Evolutionary conservation across 129 eudicot genomes (phyloP), one percentile per base, ranked within the genome.

Genomic region (Flaveria sonorensis): DNA sequence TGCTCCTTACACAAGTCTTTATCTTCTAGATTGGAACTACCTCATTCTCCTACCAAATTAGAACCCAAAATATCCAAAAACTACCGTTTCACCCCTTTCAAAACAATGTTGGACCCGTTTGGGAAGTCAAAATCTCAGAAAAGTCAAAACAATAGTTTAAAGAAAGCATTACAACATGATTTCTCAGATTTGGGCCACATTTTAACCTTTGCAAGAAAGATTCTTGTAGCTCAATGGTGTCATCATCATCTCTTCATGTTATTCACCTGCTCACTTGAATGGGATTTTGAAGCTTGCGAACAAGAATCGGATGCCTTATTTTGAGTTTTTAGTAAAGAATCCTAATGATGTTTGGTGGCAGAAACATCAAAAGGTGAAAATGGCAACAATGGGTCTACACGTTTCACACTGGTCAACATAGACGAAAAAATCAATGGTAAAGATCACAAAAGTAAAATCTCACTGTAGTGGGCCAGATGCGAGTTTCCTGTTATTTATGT

Each of bases 401-500:
- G 6, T 93, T 93, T 78, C 95, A 93, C 74, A 85, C 86, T 42
- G 53, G 55, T 77, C 86, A 78, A 13, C 77, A 85, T 28, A 91
- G 59, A 81, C 84, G 85, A 81, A 81, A 93, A 80, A 77, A 76
- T 85, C 61, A 87, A 74, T 55, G 79, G 85, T 67, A 83, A 81
- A 89, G 96, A 71, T 75, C 66, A 32, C 48, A 69, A 70, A 59
- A 55, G 68, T 70, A 85, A 79, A 75, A 80, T 72, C 85, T 88
- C 7, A 46, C 89, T 28, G 40, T 83, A 80, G 76, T 90, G 30
- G 98, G 97, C 55, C 91, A 90, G 76, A 93, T 93, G 98, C 86
- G 77, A 57, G 97, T 90, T 23, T 87, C 97, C 9, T 93, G 96
- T 77, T 83, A 83, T 72, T 84, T 84, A 56, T 90, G 92, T 78